Conservation (phyloP, 1,139 yeast species). For the Pichia sp. region DNA sequence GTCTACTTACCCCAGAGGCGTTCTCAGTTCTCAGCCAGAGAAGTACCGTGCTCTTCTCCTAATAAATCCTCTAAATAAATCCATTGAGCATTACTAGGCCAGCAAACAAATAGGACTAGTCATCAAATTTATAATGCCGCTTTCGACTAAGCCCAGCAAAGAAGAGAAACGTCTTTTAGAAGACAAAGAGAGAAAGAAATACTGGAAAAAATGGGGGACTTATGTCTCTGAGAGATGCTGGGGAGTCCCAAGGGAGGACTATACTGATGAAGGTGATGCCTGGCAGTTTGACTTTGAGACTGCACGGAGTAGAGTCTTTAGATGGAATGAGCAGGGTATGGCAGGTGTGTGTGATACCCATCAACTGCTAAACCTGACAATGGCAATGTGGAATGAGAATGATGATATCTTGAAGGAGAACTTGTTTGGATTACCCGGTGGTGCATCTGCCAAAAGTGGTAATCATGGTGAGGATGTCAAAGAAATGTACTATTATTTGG, state of each 20-base stretch:
- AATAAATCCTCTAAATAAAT: too few relatives aligned
- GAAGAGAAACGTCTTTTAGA: conserved; percentile 68
- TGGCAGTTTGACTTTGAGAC: conserved; percentile 93
- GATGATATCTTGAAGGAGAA: conserved; percentile 85
- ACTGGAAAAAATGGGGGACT: conserved; percentile 92
- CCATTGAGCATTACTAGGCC: too few relatives aligned
- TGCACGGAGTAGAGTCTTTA: conserved; percentile 71
- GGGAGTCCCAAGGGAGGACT: conserved; percentile 94
- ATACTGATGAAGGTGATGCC: conserved; percentile 82
- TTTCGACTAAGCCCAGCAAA: conserved; percentile 15
- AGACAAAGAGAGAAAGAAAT: conserved; percentile 48
- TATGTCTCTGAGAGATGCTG: conserved; percentile 88
- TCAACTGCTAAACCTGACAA: conserved; percentile 65
- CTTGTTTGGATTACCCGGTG: conserved; percentile 80
- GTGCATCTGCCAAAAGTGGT: conserved; percentile 89
- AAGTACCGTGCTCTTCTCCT: too few relatives aligned
- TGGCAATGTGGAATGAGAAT: conserved; percentile 90
- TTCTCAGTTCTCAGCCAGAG: too few relatives aligned
- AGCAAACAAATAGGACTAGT: too few relatives aligned
- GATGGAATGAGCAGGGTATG: conserved; percentile 98
- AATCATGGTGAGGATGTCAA: conserved; percentile 97
- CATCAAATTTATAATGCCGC: conserved; percentile 10
- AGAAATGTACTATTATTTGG: conserved; percentile 78
- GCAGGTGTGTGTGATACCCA: conserved; percentile 90
- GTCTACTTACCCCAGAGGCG: too few relatives aligned